A percentile compares a stretch with the other conserved stretches of the same genome.
phyloP scores from a whole-genome alignment of 1,284 basidiomycete genomes.

The Sporisorium scitamineum region DNA sequence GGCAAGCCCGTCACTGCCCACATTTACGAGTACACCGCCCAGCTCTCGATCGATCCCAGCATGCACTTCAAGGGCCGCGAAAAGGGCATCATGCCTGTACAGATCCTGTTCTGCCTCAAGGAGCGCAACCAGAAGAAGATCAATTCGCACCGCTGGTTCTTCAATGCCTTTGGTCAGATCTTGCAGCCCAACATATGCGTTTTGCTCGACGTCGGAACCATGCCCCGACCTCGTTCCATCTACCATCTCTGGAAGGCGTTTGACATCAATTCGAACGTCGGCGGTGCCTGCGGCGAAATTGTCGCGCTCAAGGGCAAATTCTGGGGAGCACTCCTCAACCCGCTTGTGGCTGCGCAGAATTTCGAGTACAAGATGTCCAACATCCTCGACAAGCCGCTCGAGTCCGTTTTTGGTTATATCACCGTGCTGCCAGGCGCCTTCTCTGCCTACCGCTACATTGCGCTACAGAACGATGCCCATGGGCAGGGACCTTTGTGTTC shows the following conservation, averaged over 20 bases:
- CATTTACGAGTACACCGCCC: conserved; percentile 79
- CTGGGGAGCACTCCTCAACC: conserved; percentile 73
- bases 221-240: conserved; percentile 76
- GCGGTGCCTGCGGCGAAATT: conserved; percentile 96
- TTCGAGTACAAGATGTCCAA: conserved; percentile 69
- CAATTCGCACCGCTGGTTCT: conserved; percentile 80
- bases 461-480: conserved; percentile 83
- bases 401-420: conserved; percentile 85
- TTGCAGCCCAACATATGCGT: conserved; percentile 86
- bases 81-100: conserved; percentile 81
- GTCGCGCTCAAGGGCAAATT: conserved; percentile 89
- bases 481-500: conserved; percentile 91
- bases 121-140: conserved; percentile 73
- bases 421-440: conserved; percentile 93
- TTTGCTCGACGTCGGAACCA: conserved; percentile 92
- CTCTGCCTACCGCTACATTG: conserved; percentile 83
- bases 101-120: conserved; percentile 82
- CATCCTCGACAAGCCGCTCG: conserved; percentile 74
- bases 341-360: conserved; percentile 76
- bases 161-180: conserved; percentile 70
- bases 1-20: conserved; percentile 88
- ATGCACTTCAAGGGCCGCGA: conserved; percentile 86
- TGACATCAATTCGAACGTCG: conserved; percentile 93
- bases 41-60: conserved; percentile 83
- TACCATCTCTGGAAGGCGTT: conserved; percentile 98